Conservation (phyloP, 495 filamentous ascomycete genomes). For the Penicillium argentinense region DNA sequence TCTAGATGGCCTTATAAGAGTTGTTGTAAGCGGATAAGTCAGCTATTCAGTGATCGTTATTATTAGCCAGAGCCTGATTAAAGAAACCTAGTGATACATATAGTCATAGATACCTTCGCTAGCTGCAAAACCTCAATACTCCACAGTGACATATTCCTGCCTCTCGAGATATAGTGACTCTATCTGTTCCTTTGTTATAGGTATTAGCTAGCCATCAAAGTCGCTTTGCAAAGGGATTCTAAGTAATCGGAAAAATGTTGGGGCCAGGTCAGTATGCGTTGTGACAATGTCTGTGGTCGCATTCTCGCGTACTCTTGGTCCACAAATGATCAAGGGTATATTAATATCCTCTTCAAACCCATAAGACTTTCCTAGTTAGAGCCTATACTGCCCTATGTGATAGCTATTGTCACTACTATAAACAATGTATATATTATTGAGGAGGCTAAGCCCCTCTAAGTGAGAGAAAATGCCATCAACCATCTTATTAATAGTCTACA, state of each 20-base stretch:
- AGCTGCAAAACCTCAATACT: slow-evolving; percentile 48
- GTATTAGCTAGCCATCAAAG: slow-evolving; percentile 54
- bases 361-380: slow-evolving; percentile 64
- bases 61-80: background rate
- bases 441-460: slow-evolving; percentile 41
- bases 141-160: slow-evolving; percentile 55
- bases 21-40: too few species aligned
- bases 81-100: background rate
- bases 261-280: slow-evolving; percentile 61
- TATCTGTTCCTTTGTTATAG: slow-evolving; percentile 23
- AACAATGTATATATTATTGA: slow-evolving; percentile 64
- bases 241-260: slow-evolving; percentile 53
- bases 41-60: background rate
- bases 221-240: slow-evolving; percentile 38
- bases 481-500: slow-evolving; percentile 25
- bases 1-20: slow-evolving; percentile 2
- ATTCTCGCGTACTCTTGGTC: slow-evolving; percentile 45
- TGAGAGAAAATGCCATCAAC: slow-evolving; percentile 50
- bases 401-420: slow-evolving; percentile 69
- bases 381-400: slow-evolving; percentile 64
- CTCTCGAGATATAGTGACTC: background rate
- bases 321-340: slow-evolving; percentile 57
- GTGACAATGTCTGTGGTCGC: slow-evolving; percentile 42
- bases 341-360: slow-evolving; percentile 68
- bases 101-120: background rate